Base-by-base conservation (phyloP, 2,329 filamentous ascomycete genomes). In the Lecanicillium sp. region DNA sequence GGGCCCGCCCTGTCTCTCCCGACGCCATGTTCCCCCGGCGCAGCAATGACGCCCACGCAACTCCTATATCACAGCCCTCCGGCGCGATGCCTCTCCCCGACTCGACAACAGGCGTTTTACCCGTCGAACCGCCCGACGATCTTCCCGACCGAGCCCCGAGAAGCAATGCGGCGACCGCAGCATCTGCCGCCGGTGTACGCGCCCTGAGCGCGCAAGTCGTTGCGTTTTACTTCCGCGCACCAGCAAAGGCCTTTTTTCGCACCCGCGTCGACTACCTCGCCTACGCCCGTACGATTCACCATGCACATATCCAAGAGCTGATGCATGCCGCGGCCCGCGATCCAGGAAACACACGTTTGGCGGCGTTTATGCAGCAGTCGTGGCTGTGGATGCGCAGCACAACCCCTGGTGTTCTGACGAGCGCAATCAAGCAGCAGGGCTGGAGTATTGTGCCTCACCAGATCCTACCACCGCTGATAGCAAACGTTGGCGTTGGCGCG, bases 171-270 rank as follows among this genome's bases (percentile, higher is more conserved):
- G 72, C 74, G 5, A 78, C 74, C 3, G 88, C 85, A 34, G 84
- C 85, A n/a, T 88, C 85, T 16, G 88, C 88, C 4, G 88, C 88
- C 16, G 78, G 85, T 29, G 84, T 88, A 46, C 83, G 89, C 33
- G 89, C 88, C 19, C 60, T 95, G 45, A 89, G 83, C 50, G 83
- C 86, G 7, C 84, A 94, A 55, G 70, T 87, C 51, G 75, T 95
- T 39, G 82, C 87, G 17, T 95, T 95, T 52, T 95, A 94, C 64
- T 95, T 95, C 56, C 74, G 88, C 41, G 86, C 87, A 0, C 89
- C 89, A 1, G 84, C 88, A 38, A 95, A 95, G 62, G 85, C 88
- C 13, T 95, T 95, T 57, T 94, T 95, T 63, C 78, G 86, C 44
- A 89, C 85, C 2, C 71, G 89, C 42, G 87, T 95, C 46, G 89